Evolutionary conservation across 2,329 filamentous ascomycete species (phyloP).

Genomic region (Colletotrichum sp.): DNA sequence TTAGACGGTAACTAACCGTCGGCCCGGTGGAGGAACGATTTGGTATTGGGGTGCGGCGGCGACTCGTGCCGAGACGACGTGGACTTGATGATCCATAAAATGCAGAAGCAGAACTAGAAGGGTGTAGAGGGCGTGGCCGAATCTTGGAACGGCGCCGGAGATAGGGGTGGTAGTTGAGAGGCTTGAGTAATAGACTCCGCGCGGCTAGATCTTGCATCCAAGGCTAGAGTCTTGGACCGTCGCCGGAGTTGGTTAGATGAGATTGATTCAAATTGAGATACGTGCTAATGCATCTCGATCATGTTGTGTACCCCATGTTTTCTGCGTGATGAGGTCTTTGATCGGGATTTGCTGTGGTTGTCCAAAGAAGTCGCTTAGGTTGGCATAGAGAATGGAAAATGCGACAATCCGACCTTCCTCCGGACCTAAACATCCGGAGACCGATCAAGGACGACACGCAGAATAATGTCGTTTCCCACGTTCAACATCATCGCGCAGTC

Average conservation of each 20-base stretch:
- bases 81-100: not conserved
- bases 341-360: not conserved
- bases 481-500: not conserved
- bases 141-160: not conserved
- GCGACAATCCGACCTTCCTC: not conserved
- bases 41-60: not conserved
- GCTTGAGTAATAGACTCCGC: not conserved
- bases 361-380: not conserved
- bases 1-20: not conserved
- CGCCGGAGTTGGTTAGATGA: not conserved
- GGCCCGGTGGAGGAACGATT: not conserved
- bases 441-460: not conserved
- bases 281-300: not conserved
- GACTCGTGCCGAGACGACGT: not conserved
- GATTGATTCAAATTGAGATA: not conserved
- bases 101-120: not conserved
- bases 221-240: not conserved
- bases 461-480: not conserved
- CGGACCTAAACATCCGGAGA: slow-evolving; percentile 9
- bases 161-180: not conserved
- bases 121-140: not conserved
- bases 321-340: no score
- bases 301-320: not conserved
- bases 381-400: not conserved
- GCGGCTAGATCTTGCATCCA: not conserved